Base-by-base conservation (phyloP, 345 rosid species). In the Leavenworthia alabamica region DNA sequence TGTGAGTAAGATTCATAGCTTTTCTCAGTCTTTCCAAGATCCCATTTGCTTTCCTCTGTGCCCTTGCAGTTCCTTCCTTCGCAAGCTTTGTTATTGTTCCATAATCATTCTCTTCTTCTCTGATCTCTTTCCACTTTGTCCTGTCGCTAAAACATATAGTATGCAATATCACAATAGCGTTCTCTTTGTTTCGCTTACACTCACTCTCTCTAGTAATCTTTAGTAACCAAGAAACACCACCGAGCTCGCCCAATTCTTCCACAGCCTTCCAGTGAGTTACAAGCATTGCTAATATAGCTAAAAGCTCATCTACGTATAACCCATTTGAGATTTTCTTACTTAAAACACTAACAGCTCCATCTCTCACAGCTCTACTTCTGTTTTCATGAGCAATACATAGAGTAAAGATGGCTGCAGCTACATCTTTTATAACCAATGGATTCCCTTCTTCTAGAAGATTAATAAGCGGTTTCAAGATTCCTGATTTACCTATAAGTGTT, bases 131-230 rank as follows among this genome's bases (percentile, higher is more conserved):
- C 86, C 82, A 78, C 74, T 82, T 87, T 52, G 82, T 87, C 72
- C 99, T 82, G 56, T 93, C 96, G 24, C 64, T 78, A 36, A 78
- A 63, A 67, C 86, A 93, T 50, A 93, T 73, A 0, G 92, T 83
- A 56, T 83, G 80, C 16, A 89, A 75, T 60, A 89, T 80, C 31
- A 94, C 96, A 2, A 89, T 79, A 26, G 86, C 81, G 36, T 93
- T 93, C 77, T 93, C 99, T 82, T 93, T 89, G 62, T 77, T 93
- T 1, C 90, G 79, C 7, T 86, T 91, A 42, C 99, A 86, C 13
- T 50, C 71, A 54, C 82, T 85, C 81, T 84, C 95, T 72, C 95
- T 71, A 35, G 77, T 75, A 4, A 89, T 70, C 48, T 72, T 62
- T 19, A 93, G 83, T 79, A 93, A 73, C 81, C 85, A 89, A 49